A percentile compares a stretch with the other conserved stretches of the same genome.
These are phyloP conservation scores for Tolypocladium album DNA, from an alignment of 2,329 filamentous ascomycete genomes.

Conservation along the genomic window DNA sequence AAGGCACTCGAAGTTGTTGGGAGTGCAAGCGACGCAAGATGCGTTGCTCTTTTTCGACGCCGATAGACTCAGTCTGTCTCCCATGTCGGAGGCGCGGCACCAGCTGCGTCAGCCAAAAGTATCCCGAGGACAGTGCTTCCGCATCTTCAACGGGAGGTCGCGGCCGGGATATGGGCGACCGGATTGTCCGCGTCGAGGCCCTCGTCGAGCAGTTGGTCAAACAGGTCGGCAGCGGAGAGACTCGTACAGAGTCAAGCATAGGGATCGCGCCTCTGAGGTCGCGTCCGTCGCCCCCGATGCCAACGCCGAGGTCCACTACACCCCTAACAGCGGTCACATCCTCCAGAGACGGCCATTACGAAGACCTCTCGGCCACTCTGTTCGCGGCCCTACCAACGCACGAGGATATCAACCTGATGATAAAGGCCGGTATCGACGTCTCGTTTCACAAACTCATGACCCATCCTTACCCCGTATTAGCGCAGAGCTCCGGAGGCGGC, in stretches of 20 bases:
- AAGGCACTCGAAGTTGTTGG: slow-evolving; percentile 48
- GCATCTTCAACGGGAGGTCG: neutral
- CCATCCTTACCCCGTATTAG: neutral
- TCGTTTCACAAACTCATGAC: neutral
- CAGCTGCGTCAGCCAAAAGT: slow-evolving; percentile 37
- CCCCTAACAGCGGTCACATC: neutral
- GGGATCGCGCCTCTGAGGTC: neutral
- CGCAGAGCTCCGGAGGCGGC: slow-evolving; percentile 1
- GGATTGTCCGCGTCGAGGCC: slow-evolving; percentile 24
- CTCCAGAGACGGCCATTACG: no score
- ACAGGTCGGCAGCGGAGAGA: neutral
- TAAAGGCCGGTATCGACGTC: neutral
- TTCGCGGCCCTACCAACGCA: neutral
- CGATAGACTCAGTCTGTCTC: slow-evolving; percentile 27
- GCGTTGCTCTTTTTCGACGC: slow-evolving; percentile 31
- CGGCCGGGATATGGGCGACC: slow-evolving; percentile 11
- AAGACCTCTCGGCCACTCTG: neutral
- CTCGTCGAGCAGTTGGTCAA: slow-evolving; percentile 18
- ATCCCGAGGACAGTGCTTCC: slow-evolving; percentile 16
- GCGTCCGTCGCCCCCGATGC: neutral
- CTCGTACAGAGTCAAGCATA: neutral
- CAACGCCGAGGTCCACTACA: neutral
- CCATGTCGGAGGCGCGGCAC: slow-evolving; percentile 32
- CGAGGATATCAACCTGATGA: neutral
- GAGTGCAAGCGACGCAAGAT: slow-evolving; percentile 47